These are phyloP conservation scores for Tolypocladium inflatum DNA, from an alignment of 2,329 filamentous ascomycete genomes.

Conservation along the genomic window DNA sequence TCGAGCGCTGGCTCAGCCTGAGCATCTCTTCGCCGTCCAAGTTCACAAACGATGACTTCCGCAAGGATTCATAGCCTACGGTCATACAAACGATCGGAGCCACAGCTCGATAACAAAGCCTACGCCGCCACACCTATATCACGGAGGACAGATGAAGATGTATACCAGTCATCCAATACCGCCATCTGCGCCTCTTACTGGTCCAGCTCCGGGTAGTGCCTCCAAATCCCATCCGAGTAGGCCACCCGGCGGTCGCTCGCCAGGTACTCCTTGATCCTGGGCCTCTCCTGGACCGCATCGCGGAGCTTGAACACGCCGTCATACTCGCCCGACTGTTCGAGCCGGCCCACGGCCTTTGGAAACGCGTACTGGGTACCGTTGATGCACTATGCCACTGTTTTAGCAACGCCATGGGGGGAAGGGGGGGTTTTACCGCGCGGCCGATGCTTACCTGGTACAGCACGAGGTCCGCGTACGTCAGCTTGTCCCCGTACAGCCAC, in stretches of 20 bases:
- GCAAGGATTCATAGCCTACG: too few relatives aligned
- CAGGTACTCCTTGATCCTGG: slow-evolving; percentile 60
- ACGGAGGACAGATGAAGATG: too few relatives aligned
- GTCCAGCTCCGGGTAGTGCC: slow-evolving; percentile 67
- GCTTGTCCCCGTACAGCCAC: slow-evolving; percentile 54
- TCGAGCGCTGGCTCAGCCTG: too few relatives aligned
- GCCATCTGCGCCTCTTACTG: too few relatives aligned
- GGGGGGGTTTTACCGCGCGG: not conserved
- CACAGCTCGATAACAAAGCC: too few relatives aligned
- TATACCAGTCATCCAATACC: too few relatives aligned
- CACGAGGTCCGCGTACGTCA: slow-evolving; percentile 67
- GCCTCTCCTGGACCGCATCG: slow-evolving; percentile 50
- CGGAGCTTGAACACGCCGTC: slow-evolving; percentile 54
- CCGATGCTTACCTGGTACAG: slow-evolving; percentile 52
- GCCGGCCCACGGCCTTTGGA: slow-evolving; percentile 51
- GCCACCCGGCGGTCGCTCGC: slow-evolving; percentile 51
- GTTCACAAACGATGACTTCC: too few relatives aligned
- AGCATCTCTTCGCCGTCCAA: too few relatives aligned
- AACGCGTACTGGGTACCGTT: slow-evolving; percentile 59
- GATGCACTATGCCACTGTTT: slow-evolving; percentile 29
- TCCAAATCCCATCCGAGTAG: slow-evolving; percentile 59
- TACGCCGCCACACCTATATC: too few relatives aligned
- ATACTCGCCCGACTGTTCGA: slow-evolving; percentile 48
- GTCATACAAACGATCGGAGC: too few relatives aligned
- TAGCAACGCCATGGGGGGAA: not conserved